phyloP scores from a whole-genome alignment of 257 asterid genomes.

The Leonotis leonurus region DNA sequence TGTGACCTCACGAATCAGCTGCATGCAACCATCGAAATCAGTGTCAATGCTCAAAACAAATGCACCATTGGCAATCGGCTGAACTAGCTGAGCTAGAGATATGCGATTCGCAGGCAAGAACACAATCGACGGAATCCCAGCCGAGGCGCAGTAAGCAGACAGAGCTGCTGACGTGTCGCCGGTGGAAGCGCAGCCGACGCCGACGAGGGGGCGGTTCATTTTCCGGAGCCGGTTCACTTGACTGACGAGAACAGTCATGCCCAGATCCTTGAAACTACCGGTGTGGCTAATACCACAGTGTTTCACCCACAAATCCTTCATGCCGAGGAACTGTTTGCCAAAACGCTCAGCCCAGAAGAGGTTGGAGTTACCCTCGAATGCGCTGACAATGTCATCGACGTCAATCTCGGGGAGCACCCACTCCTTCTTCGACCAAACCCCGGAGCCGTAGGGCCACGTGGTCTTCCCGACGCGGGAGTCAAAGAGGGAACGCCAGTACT shows the following conservation, averaged over 20 bases:
- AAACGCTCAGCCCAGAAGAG: conserved; percentile 85
- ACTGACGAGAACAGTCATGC: conserved; percentile 83
- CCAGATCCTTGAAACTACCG: conserved; percentile 72
- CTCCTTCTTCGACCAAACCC: conserved; percentile 89
- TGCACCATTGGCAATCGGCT: conserved; percentile 88
- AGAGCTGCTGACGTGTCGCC: conserved; percentile 83
- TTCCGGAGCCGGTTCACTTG: conserved; percentile 68
- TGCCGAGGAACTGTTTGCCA: conserved; percentile 78
- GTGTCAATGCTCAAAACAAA: conserved; percentile 77
- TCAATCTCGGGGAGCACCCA: conserved; percentile 80
- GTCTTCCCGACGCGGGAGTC: conserved; percentile 84
- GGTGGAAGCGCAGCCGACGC: conserved; percentile 81
- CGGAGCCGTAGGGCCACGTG: conserved; percentile 82
- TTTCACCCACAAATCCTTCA: conserved; percentile 80
- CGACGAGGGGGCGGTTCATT: conserved; percentile 65
- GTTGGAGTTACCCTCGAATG: conserved; percentile 70
- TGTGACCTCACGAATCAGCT: conserved; percentile 74
- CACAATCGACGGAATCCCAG: conserved; percentile 76
- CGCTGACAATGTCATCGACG: conserved; percentile 64
- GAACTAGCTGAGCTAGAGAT: conserved; percentile 72
- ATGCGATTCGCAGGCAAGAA: conserved; percentile 67
- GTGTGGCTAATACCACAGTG: conserved; percentile 84
- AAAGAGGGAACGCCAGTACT: conserved; percentile 61
- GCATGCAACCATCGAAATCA: conserved; percentile 94
- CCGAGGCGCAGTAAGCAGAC: conserved; percentile 72